phyloP scores from a whole-genome alignment of 2,329 filamentous ascomycete species.

The Coniochaeta sp. region DNA sequence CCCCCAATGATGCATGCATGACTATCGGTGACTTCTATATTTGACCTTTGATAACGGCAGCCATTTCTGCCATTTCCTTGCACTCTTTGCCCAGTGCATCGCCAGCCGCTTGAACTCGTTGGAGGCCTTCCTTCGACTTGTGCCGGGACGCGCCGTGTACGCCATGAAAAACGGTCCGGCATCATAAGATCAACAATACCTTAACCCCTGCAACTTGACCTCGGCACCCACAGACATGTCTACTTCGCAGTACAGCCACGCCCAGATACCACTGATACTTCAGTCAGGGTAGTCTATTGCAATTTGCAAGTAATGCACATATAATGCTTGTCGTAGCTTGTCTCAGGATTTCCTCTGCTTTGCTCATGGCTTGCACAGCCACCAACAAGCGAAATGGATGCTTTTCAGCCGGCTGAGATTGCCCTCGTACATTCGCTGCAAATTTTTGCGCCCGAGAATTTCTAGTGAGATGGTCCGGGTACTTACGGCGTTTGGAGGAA shows the following conservation, averaged over 20 bases:
- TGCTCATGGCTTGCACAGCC: not conserved
- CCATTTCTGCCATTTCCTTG: too few relatives aligned
- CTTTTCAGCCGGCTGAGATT: not conserved
- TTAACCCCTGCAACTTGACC: too few relatives aligned
- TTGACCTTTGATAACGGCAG: not conserved
- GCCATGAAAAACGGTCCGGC: not conserved
- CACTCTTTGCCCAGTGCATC: not conserved
- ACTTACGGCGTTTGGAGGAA: not conserved
- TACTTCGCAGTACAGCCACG: too few relatives aligned
- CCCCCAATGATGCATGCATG: not conserved
- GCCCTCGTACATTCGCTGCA: not conserved
- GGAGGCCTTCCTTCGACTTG: not conserved
- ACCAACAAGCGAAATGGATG: not conserved
- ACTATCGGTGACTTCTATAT: not conserved
- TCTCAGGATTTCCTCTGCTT: not conserved
- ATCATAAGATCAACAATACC: not conserved
- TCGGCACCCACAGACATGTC: too few relatives aligned
- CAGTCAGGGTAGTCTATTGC: too few relatives aligned
- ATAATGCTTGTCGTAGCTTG: not conserved
- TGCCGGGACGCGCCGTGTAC: not conserved
- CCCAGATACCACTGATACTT: too few relatives aligned
- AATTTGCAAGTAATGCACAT: too few relatives aligned
- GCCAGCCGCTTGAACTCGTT: not conserved
- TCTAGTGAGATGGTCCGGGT: not conserved
- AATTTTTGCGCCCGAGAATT: not conserved